phyloP scores from a whole-genome alignment of 805 yeast genomes.

The Spathaspora gorwiae region DNA sequence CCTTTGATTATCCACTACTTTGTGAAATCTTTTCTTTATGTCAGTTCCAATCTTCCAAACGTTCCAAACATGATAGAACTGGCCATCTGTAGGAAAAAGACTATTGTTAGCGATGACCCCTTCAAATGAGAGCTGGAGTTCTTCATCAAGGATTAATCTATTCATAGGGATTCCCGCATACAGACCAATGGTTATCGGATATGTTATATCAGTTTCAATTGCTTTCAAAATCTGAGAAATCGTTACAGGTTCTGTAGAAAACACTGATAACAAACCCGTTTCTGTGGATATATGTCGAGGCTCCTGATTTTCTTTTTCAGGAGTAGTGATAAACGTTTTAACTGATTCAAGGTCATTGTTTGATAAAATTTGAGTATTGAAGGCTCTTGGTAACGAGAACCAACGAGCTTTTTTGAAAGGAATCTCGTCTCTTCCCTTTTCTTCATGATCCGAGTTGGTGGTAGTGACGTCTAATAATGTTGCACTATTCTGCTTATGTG shows the following conservation, averaged over 20 bases:
- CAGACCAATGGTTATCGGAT: not conserved
- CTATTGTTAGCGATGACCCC: not conserved
- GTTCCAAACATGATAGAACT: conserved; percentile 1
- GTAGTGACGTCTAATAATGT: not conserved
- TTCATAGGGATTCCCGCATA: not conserved
- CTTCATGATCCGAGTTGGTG: not conserved
- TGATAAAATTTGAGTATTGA: no score
- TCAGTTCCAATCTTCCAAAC: conserved; percentile 2
- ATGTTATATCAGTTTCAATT: not conserved
- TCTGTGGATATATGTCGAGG: not conserved
- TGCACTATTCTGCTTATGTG: not conserved
- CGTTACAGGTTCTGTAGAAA: not conserved
- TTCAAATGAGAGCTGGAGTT: not conserved
- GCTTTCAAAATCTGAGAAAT: not conserved
- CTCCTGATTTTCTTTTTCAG: no score
- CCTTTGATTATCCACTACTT: not conserved
- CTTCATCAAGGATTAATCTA: not conserved
- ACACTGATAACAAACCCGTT: not conserved
- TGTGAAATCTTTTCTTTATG: not conserved
- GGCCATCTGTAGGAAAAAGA: not conserved
- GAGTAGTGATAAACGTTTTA: not conserved
- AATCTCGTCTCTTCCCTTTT: not conserved
- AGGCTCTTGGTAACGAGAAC: not conserved
- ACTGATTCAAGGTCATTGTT: not conserved
- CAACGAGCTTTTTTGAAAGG: not conserved